phyloP scores from a whole-genome alignment of 1,284 basidiomycete genomes.

The Agaricales sp. region DNA sequence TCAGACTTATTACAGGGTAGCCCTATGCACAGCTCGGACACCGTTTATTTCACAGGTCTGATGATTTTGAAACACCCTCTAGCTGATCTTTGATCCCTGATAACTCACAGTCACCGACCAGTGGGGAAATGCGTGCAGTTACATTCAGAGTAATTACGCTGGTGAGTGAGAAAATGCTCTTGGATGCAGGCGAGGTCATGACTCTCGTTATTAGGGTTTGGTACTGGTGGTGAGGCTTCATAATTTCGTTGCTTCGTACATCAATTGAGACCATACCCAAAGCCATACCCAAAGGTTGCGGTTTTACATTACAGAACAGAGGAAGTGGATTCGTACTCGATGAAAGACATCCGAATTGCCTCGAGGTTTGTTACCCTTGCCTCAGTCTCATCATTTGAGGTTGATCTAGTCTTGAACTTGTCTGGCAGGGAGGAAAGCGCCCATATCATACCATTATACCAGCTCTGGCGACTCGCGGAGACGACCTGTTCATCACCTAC shows the following conservation, averaged over 20 bases:
- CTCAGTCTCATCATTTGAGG: not conserved
- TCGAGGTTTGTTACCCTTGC: slow-evolving; percentile 40
- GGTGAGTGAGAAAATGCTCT: slow-evolving; percentile 29
- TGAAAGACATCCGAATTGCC: slow-evolving; percentile 76
- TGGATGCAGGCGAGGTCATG: not conserved
- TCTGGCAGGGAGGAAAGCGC: slow-evolving; percentile 63
- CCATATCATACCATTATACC: slow-evolving; percentile 97
- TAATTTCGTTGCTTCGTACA: not conserved
- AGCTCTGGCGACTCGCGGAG: slow-evolving; percentile 73
- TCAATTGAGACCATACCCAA: slow-evolving; percentile 3
- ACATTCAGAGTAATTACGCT: slow-evolving; percentile 89
- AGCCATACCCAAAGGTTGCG: slow-evolving; percentile 87
- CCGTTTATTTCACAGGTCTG: slow-evolving; percentile 83
- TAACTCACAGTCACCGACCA: slow-evolving; percentile 58
- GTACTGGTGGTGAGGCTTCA: slow-evolving; percentile 50
- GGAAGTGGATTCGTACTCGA: slow-evolving; percentile 77
- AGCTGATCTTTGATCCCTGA: slow-evolving; percentile 5
- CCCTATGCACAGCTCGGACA: slow-evolving; percentile 79
- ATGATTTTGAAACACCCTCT: not conserved
- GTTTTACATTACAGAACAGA: slow-evolving; percentile 93
- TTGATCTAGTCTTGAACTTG: not conserved
- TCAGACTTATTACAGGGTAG: slow-evolving; percentile 44
- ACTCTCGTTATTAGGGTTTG: slow-evolving; percentile 42
- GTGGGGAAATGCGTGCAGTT: slow-evolving; percentile 91
- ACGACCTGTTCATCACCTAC: slow-evolving; percentile 81